Conservation (phyloP, 2,329 filamentous ascomycete genomes). For the Fusarium sterilihyphosum region DNA sequence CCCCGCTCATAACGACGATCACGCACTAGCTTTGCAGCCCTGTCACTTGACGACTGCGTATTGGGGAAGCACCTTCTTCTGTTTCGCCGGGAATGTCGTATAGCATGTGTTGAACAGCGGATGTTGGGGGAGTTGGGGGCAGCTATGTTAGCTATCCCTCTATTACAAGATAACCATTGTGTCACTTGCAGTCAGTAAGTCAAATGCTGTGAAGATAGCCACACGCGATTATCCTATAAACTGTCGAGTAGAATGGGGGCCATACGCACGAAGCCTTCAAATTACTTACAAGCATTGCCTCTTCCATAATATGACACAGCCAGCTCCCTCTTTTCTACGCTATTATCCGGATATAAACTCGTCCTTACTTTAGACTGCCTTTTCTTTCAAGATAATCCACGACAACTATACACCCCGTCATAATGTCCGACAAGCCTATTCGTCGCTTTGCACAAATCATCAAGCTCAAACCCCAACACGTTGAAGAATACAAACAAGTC, state of each 20-base stretch:
- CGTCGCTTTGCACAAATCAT: background rate
- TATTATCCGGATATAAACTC: rapidly evolving
- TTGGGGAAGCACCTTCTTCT: background rate
- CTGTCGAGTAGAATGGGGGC: background rate
- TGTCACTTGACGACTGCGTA: too few relatives aligned
- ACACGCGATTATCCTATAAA: background rate
- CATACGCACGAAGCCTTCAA: background rate
- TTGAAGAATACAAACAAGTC: background rate
- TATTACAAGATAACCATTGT: background rate
- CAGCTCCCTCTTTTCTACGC: rapidly evolving
- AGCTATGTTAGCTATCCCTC: rapidly evolving
- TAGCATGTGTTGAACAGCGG: background rate
- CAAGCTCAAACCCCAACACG: background rate
- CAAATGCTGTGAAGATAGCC: too few relatives aligned
- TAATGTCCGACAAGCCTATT: background rate
- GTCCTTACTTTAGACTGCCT: rapidly evolving
- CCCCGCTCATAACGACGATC: background rate
- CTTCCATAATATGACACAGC: rapidly evolving
- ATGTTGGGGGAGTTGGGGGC: background rate
- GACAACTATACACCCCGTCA: rapidly evolving
- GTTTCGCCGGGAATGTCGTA: background rate
- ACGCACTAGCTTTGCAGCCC: background rate
- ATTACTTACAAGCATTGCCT: rapidly evolving
- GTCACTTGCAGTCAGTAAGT: too few relatives aligned
- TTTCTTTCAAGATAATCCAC: background rate